Conservation (phyloP, 345 rosid genomes). For the Pistacia vera region DNA sequence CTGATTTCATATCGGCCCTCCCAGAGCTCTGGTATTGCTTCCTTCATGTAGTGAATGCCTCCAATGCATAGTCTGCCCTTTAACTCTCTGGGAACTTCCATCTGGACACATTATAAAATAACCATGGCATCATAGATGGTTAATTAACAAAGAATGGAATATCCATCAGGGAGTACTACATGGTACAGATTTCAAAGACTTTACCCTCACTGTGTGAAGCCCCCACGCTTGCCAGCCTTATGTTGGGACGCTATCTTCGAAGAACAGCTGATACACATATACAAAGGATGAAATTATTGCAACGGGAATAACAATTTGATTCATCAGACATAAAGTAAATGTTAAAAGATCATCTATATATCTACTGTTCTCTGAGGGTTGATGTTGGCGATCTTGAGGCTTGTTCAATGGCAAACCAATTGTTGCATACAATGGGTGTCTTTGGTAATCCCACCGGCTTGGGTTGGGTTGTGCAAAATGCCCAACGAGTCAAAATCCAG, state of each 20-base stretch:
- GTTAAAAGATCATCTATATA: too few species aligned
- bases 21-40: constrained; percentile 73
- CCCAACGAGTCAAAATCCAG: constrained; percentile 53
- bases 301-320: too few species aligned
- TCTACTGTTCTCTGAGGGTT: constrained; percentile 76
- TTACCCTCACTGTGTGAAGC: constrained; percentile 68
- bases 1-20: constrained; percentile 58
- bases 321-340: too few species aligned
- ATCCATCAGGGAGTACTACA: neutral
- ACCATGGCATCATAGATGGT: neutral
- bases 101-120: constrained; percentile 34
- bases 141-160: neutral
- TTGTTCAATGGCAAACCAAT: constrained; percentile 50
- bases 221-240: constrained; percentile 77
- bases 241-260: constrained; percentile 86
- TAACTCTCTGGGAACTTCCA: constrained; percentile 56
- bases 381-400: constrained; percentile 64
- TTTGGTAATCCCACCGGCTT: constrained; percentile 42
- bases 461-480: constrained; percentile 52
- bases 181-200: constrained; percentile 17
- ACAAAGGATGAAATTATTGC: constrained; percentile 2
- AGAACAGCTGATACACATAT: constrained; percentile 60
- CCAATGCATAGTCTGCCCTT: constrained; percentile 80
- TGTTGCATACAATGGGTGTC: constrained; percentile 80
- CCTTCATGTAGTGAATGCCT: constrained; percentile 71